Evolutionary conservation across 2,329 filamentous ascomycete species (phyloP).

Genomic region (Colletotrichum kahawae): DNA sequence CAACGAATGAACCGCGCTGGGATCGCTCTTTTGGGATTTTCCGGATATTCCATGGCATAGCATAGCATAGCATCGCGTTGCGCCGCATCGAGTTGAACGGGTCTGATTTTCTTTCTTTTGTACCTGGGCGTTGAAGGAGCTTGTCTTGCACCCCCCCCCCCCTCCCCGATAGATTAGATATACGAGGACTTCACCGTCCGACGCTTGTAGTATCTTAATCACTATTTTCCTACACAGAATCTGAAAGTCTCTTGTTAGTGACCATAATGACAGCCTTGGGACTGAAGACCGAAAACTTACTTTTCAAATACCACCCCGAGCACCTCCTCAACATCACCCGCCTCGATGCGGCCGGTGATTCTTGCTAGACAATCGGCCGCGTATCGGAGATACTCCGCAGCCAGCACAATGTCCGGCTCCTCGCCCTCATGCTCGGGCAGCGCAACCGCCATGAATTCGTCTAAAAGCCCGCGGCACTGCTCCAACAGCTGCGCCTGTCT

Average conservation of each 20-base stretch:
- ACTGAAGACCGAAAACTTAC: constrained; percentile 55
- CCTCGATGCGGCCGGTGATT: constrained; percentile 86
- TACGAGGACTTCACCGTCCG: constrained; percentile 6
- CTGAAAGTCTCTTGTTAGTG: constrained; percentile 32
- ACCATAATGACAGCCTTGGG: background rate
- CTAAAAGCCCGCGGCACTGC: constrained; percentile 73
- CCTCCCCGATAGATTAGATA: constrained; percentile 6
- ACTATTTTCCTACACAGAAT: constrained; percentile 62
- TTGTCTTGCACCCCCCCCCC: background rate
- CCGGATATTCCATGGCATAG: background rate
- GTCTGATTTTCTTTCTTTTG: background rate
- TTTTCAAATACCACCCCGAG: constrained; percentile 98
- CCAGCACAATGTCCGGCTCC: constrained; percentile 84
- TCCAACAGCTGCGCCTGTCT: constrained; percentile 84
- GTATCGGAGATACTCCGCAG: constrained; percentile 84
- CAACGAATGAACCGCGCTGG: background rate
- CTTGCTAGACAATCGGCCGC: constrained; percentile 81
- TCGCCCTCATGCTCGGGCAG: constrained; percentile 33
- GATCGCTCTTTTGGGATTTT: background rate
- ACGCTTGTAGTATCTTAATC: background rate
- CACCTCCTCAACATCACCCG: constrained; percentile 92
- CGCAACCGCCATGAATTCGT: constrained; percentile 72
- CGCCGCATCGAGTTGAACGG: background rate
- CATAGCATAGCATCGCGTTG: background rate
- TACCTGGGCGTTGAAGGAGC: background rate